Evolutionary conservation across 176 grass and related monocot species (phyloP).

Genomic region (Carex parvula): DNA sequence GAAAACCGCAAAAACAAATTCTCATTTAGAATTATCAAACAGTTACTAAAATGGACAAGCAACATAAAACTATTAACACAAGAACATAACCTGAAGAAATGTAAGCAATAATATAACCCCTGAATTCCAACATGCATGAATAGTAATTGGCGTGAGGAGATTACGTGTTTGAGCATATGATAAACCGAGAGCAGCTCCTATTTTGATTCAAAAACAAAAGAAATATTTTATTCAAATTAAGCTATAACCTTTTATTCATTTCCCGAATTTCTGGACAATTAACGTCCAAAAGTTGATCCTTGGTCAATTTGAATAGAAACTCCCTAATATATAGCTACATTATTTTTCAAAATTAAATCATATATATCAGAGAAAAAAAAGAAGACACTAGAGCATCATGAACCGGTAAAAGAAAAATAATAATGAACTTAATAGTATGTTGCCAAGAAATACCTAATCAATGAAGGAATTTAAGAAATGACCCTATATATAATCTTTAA

Average conservation of each 20-base stretch:
- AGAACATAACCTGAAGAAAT: slow-evolving; percentile 67
- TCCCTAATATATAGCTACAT: background rate
- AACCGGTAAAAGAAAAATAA: background rate
- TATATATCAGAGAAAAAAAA: background rate
- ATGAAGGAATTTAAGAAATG: background rate
- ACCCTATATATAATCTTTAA: background rate
- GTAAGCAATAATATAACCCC: slow-evolving; percentile 86
- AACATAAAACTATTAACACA: slow-evolving; percentile 4
- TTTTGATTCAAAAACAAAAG: slow-evolving; percentile 16
- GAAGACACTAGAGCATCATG: background rate
- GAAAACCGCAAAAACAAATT: slow-evolving; percentile 19
- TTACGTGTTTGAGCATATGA: slow-evolving; percentile 93
- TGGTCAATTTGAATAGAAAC: background rate
- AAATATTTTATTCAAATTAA: background rate
- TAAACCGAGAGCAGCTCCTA: slow-evolving; percentile 80
- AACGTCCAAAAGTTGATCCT: background rate
- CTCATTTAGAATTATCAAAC: background rate
- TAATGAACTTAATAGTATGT: background rate
- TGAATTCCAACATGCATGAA: slow-evolving; percentile 92
- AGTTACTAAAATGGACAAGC: background rate
- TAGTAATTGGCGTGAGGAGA: slow-evolving; percentile 81
- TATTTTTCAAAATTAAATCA: background rate
- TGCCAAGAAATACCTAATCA: background rate
- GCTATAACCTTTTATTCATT: background rate
- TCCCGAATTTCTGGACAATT: background rate